phyloP scores from a whole-genome alignment of 208 protist species.

The Eutreptiella sp. region DNA sequence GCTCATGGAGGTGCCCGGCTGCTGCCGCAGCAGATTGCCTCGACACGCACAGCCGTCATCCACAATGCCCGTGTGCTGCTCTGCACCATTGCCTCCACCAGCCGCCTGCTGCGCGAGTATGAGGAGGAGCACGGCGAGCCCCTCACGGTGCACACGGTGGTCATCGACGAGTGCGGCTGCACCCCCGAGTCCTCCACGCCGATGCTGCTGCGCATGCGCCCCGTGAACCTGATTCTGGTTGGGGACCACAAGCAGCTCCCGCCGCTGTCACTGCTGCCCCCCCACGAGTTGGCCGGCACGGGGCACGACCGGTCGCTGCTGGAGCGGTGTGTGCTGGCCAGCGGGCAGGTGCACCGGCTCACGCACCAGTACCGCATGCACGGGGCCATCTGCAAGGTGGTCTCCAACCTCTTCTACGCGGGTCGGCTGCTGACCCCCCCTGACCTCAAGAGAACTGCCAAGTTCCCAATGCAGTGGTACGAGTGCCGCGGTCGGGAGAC shows the following conservation, averaged over 20 bases:
- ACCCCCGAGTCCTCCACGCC: constrained; percentile 10
- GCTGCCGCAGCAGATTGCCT: too few species aligned
- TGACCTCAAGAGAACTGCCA: not conserved
- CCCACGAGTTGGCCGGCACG: not conserved
- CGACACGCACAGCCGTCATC: too few species aligned
- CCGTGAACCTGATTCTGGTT: constrained; percentile 1
- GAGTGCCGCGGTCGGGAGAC: too few species aligned
- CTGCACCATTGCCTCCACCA: too few species aligned
- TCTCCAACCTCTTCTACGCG: constrained; percentile 10
- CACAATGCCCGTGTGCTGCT: too few species aligned
- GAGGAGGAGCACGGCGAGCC: too few species aligned
- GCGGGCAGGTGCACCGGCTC: not conserved
- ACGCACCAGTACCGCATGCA: constrained; percentile 22
- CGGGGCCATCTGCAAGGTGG: constrained; percentile 11
- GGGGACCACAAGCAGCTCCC: constrained; percentile 24
- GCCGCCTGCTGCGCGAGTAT: too few species aligned
- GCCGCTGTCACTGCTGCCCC: constrained; percentile 12
- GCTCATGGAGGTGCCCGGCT: too few species aligned
- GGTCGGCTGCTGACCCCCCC: not conserved
- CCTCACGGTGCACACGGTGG: constrained; percentile 18
- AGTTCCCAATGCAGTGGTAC: too few species aligned
- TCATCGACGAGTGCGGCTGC: constrained; percentile 23
- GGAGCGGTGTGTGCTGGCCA: constrained; percentile 6
- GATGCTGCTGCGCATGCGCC: constrained; percentile 1
- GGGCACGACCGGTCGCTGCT: constrained; percentile 12